Percentiles rank a stretch among this genome's conserved stretches.
Evolutionary conservation across 805 yeast genomes (phyloP).

Genomic region (Torulaspora delbrueckii): DNA sequence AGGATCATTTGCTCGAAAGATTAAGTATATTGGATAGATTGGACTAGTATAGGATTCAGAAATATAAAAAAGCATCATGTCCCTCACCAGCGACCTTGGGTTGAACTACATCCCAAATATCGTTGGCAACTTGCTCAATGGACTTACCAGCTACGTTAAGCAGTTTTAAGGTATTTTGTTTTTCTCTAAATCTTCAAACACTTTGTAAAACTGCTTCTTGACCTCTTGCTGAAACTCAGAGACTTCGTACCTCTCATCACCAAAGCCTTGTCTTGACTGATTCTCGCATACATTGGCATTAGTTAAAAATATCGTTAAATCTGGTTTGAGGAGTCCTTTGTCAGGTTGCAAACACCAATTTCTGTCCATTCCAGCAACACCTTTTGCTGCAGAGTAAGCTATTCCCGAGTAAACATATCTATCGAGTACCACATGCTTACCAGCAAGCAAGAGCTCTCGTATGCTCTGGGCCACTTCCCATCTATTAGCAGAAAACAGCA

Average conservation of each 20-base stretch:
- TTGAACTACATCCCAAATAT: constrained; percentile 40
- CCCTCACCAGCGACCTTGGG: constrained; percentile 1
- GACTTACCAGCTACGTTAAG: constrained; percentile 56
- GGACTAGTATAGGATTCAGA: constrained; percentile 37
- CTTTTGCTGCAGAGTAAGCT: constrained; percentile 84
- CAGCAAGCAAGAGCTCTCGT: constrained; percentile 41
- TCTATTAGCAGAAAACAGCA: constrained; percentile 85
- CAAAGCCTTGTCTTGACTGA: constrained; percentile 70
- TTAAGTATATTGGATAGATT: constrained; percentile 59
- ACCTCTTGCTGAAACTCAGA: constrained; percentile 71
- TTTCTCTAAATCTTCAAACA: constrained; percentile 38
- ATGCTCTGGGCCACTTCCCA: constrained; percentile 74
- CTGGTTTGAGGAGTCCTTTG: constrained; percentile 81
- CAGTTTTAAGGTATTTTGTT: constrained; percentile 37
- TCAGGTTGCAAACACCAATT: constrained; percentile 85
- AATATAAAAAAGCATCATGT: constrained; percentile 12
- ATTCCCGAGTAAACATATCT: constrained; percentile 90
- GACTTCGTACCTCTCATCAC: constrained; percentile 88
- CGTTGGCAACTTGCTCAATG: constrained; percentile 50
- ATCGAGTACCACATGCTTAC: constrained; percentile 66
- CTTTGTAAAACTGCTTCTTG: constrained; percentile 48
- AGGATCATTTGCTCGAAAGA: constrained; percentile 58
- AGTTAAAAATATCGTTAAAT: constrained; percentile 70
- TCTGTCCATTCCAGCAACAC: constrained; percentile 44
- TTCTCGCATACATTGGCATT: constrained; percentile 39